Percentiles rank a stretch among this genome's conserved stretches.
Evolutionary conservation across 1,284 basidiomycete genomes (phyloP).

Genomic region (Laetiporus sulphureus): DNA sequence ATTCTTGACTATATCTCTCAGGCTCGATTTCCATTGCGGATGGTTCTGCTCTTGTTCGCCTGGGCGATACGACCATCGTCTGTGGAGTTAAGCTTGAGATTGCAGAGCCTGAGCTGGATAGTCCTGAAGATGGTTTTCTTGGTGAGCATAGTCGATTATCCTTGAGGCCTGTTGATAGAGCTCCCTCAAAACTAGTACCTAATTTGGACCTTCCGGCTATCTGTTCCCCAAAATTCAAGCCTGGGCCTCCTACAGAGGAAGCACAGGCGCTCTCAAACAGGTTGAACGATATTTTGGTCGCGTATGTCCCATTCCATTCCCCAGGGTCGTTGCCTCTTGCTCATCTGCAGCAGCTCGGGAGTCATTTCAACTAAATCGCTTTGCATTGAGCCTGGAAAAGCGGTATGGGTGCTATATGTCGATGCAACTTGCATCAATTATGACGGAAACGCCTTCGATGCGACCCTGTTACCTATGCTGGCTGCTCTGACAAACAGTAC

Average conservation of each 20-base stretch:
- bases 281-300: slow-evolving; percentile 68
- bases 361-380: slow-evolving; percentile 64
- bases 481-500: slow-evolving; percentile 81
- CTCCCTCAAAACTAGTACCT: too few species aligned
- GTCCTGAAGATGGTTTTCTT: slow-evolving; percentile 72
- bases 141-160: too few species aligned
- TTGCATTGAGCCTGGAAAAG: slow-evolving; percentile 74
- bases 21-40: slow-evolving; percentile 89
- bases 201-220: slow-evolving; percentile 91
- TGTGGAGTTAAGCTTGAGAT: slow-evolving; percentile 96
- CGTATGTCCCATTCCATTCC: too few species aligned
- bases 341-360: slow-evolving; percentile 47
- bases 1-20: slow-evolving; percentile 24
- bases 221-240: slow-evolving; percentile 89
- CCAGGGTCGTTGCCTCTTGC: too few species aligned
- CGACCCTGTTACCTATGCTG: slow-evolving; percentile 81
- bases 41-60: slow-evolving; percentile 83
- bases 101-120: slow-evolving; percentile 78
- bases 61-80: slow-evolving; percentile 87
- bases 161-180: too few species aligned
- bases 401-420: slow-evolving; percentile 89
- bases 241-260: slow-evolving; percentile 89
- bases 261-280: slow-evolving; percentile 84
- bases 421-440: slow-evolving; percentile 95
- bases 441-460: slow-evolving; percentile 94